phyloP scores from a whole-genome alignment of 2,329 filamentous ascomycete genomes.

The Niveomyces coronatus region DNA sequence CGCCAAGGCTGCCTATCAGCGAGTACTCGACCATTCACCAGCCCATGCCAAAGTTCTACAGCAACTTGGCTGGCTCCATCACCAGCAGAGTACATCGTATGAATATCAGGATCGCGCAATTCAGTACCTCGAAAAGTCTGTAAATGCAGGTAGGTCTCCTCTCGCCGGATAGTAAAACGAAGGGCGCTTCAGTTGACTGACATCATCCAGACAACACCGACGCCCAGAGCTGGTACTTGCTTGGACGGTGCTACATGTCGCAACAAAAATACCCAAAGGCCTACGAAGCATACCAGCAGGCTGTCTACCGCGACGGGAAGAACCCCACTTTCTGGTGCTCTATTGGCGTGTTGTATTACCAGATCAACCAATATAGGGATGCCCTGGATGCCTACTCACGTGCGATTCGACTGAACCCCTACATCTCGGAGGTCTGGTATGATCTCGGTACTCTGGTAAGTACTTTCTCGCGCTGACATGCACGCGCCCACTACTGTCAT shows the following conservation, averaged over 20 bases:
- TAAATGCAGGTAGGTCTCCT: constrained; percentile 63
- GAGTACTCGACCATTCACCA: constrained; percentile 87
- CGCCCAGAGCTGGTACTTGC: constrained; percentile 96
- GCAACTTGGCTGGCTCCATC: constrained; percentile 94
- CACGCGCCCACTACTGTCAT: not conserved
- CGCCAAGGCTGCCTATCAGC: constrained; percentile 84
- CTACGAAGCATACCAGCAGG: constrained; percentile 97
- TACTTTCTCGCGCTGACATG: constrained; percentile 22
- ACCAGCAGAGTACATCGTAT: constrained; percentile 88
- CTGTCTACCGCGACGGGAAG: constrained; percentile 92
- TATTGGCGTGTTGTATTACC: constrained; percentile 96
- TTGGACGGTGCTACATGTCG: constrained; percentile 98
- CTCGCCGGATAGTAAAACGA: too few relatives aligned
- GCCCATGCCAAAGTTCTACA: constrained; percentile 97
- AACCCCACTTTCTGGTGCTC: constrained; percentile 99
- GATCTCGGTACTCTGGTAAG: constrained; percentile 89
- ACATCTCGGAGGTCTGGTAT: constrained; percentile 99
- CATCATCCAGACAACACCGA: constrained; percentile 67
- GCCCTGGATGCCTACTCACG: constrained; percentile 95
- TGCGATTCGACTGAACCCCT: constrained; percentile 91
- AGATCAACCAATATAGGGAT: constrained; percentile 99
- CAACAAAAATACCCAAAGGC: constrained; percentile 98
- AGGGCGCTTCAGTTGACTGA: too few relatives aligned
- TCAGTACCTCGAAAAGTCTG: constrained; percentile 94
- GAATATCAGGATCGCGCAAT: constrained; percentile 92